phyloP scores from a whole-genome alignment of 257 asterid genomes.

The Thymus mandschuricus region DNA sequence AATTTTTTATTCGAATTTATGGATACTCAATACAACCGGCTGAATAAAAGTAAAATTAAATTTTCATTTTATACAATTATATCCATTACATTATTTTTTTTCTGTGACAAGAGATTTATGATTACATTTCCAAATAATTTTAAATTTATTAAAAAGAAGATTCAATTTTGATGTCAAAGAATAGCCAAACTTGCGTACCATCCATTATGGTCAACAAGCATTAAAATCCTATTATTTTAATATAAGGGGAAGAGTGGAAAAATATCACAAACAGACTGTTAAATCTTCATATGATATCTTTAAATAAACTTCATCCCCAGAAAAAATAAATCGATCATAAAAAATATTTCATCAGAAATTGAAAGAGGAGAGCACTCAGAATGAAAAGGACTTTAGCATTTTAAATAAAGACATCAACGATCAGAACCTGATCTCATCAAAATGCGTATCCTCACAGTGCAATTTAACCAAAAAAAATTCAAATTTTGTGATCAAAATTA shows the following conservation, averaged over 20 bases:
- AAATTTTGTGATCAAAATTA: no score
- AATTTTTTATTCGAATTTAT: no score
- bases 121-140: background rate
- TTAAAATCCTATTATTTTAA: constrained; percentile 46
- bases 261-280: constrained; percentile 15
- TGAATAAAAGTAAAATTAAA: no score
- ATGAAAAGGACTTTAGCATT: constrained; percentile 66
- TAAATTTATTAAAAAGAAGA: no score
- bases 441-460: constrained; percentile 54
- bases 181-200: constrained; percentile 72
- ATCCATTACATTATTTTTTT: no score
- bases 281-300: constrained; percentile 9
- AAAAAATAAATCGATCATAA: background rate
- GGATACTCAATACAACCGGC: no score
- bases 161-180: constrained; percentile 19
- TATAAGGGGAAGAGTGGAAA: constrained; percentile 25
- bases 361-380: constrained; percentile 53
- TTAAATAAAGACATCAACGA: constrained; percentile 39
- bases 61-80: no score
- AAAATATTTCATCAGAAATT: no score
- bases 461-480: no score
- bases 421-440: constrained; percentile 43
- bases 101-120: no score
- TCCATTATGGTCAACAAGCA: constrained; percentile 47
- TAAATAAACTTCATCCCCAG: constrained; percentile 24